Evolutionary conservation across 768 basidiomycete species (phyloP).

Genomic region (Lactarius pseudohatsudake): DNA sequence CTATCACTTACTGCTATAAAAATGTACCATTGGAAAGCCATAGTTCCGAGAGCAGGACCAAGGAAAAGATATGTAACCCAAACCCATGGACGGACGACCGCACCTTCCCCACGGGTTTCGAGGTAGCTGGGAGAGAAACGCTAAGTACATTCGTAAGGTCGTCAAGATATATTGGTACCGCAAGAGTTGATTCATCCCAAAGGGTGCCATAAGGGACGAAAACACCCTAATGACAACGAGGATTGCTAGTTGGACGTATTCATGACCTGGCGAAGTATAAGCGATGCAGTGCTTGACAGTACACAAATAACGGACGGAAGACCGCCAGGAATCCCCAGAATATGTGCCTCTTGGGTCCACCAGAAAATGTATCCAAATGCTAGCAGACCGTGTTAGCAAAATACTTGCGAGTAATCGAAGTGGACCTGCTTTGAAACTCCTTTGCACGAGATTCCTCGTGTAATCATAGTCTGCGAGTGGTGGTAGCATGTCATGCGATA

Average conservation of each 20-base stretch:
- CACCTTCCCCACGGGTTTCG: conserved; percentile 50
- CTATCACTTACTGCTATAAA: conserved; percentile 37
- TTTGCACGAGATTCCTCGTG: conserved; percentile 37
- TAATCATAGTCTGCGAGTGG: conserved; percentile 50
- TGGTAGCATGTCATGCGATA: conserved; percentile 46
- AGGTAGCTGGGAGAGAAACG: conserved; percentile 46
- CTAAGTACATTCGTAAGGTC: background rate
- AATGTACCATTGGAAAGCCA: conserved; percentile 55
- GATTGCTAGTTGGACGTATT: conserved; percentile 20
- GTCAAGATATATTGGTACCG: conserved; percentile 27
- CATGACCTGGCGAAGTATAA: conserved; percentile 17
- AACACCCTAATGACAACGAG: conserved; percentile 19
- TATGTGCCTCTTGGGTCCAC: conserved; percentile 28
- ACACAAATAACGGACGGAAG: conserved; percentile 25
- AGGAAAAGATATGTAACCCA: conserved; percentile 58
- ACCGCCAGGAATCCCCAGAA: conserved; percentile 33
- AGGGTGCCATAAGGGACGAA: conserved; percentile 33
- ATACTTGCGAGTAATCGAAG: background rate
- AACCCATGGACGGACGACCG: conserved; percentile 62
- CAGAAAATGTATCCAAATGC: conserved; percentile 34
- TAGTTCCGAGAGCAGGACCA: conserved; percentile 44
- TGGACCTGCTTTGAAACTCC: conserved; percentile 37
- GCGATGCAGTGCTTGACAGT: background rate
- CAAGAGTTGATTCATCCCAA: conserved; percentile 38
- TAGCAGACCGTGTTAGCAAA: conserved; percentile 13